These are phyloP conservation scores for Penicillium cataractarum DNA, from an alignment of 495 filamentous ascomycete genomes.

Conservation along the genomic window DNA sequence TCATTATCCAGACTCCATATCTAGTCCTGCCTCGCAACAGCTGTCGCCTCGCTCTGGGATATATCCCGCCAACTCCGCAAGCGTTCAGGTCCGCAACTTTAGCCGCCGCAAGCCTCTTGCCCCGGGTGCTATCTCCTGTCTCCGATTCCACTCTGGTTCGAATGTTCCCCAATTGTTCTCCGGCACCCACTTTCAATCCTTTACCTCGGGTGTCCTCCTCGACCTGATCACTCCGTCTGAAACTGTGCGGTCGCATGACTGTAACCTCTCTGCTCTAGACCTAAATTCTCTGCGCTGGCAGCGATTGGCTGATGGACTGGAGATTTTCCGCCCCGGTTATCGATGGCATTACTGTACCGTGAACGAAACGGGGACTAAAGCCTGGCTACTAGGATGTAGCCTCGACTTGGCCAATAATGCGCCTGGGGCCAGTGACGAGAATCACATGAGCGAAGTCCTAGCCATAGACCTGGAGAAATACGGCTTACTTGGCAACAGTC, in stretches of 20 bases:
- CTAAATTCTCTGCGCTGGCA: constrained; percentile 88
- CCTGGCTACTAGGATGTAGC: constrained; percentile 92
- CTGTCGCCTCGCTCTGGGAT: constrained; percentile 62
- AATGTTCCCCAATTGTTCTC: constrained; percentile 86
- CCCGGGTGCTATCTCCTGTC: constrained; percentile 84
- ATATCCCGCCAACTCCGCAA: constrained; percentile 88
- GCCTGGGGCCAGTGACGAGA: constrained; percentile 65
- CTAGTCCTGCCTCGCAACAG: constrained; percentile 43
- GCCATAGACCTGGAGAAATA: constrained; percentile 86
- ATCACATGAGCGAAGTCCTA: constrained; percentile 91
- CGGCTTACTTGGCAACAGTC: constrained; percentile 81
- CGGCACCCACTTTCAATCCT: constrained; percentile 92
- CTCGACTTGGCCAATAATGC: constrained; percentile 61
- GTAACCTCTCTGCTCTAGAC: constrained; percentile 85
- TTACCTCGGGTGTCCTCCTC: constrained; percentile 87
- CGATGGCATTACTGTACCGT: constrained; percentile 98
- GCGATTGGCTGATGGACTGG: constrained; percentile 87
- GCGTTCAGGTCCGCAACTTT: constrained; percentile 78
- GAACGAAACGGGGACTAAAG: constrained; percentile 90
- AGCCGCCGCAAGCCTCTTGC: constrained; percentile 71
- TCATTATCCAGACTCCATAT: constrained; percentile 49
- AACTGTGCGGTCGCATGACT: constrained; percentile 81
- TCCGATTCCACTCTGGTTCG: constrained; percentile 85
- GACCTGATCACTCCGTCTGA: constrained; percentile 93
- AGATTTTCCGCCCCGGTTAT: constrained; percentile 85